phyloP scores from a whole-genome alignment of 75 land plant species.

The Sequoia sempervirens region DNA sequence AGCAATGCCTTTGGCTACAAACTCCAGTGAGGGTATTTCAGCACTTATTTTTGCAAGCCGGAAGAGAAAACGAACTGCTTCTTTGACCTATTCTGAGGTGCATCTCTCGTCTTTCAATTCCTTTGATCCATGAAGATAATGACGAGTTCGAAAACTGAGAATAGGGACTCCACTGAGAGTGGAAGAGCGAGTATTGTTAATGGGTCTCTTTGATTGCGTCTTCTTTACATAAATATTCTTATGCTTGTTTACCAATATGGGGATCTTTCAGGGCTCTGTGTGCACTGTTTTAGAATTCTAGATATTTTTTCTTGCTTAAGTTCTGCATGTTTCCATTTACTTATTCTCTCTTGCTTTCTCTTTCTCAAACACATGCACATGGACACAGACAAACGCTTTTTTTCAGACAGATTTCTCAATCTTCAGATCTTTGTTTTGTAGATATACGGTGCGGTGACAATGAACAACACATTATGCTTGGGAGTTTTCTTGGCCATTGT shows the following conservation, averaged over 20 bases:
- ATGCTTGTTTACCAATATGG: background rate
- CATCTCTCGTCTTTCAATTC: slow-evolving; percentile 3
- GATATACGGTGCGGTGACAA: slow-evolving; percentile 59
- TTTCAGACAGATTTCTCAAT: background rate
- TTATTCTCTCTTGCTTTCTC: no score
- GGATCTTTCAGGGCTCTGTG: background rate
- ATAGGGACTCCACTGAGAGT: background rate
- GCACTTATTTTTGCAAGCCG: slow-evolving; percentile 46
- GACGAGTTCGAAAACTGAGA: background rate
- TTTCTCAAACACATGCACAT: background rate
- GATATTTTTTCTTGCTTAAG: no score
- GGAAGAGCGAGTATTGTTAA: background rate
- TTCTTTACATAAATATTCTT: background rate
- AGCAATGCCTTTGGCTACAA: slow-evolving; percentile 44
- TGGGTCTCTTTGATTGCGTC: background rate
- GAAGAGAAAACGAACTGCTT: slow-evolving; percentile 35
- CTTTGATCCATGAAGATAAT: background rate
- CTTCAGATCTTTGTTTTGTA: slow-evolving; percentile 12
- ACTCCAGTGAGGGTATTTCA: slow-evolving; percentile 55
- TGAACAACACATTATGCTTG: slow-evolving; percentile 44
- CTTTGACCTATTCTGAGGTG: slow-evolving; percentile 58
- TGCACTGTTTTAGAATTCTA: background rate
- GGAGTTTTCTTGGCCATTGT: slow-evolving; percentile 48
- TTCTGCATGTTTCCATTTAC: no score
- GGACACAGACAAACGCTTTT: no score